Percentiles rank a stretch among this genome's conserved stretches.
Evolutionary conservation across 2,329 filamentous ascomycete genomes (phyloP).

Genomic region (Fusarium anguioides): DNA sequence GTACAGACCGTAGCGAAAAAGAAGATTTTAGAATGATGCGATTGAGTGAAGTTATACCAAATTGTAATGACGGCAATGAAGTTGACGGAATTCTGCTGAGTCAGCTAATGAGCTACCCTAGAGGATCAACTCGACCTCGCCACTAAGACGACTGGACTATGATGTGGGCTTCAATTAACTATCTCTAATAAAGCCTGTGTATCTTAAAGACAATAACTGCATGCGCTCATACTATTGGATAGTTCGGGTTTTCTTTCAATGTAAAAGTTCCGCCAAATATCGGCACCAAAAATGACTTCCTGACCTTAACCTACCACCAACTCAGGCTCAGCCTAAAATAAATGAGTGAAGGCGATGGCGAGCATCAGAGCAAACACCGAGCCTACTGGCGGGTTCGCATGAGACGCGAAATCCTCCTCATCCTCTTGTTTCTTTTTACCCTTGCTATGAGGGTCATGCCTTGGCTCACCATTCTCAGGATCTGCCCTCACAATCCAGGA

Average conservation of each 20-base stretch:
- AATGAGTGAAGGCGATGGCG: constrained; percentile 14
- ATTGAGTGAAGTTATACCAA: not conserved
- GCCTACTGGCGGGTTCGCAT: not conserved
- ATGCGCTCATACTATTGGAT: constrained; percentile 12
- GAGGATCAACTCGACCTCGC: not conserved
- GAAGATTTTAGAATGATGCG: not conserved
- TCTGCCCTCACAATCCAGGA: constrained; percentile 22
- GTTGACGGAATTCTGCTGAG: constrained; percentile 21
- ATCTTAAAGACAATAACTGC: constrained; percentile 7
- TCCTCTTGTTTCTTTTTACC: not conserved
- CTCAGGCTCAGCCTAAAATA: constrained; percentile 8
- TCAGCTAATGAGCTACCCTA: constrained; percentile 20
- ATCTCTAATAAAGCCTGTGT: not conserved
- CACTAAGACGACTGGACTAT: not conserved
- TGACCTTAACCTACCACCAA: not conserved
- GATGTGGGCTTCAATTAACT: not conserved
- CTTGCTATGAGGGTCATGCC: not conserved
- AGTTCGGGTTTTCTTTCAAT: not conserved
- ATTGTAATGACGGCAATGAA: constrained; percentile 26
- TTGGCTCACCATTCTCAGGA: not conserved
- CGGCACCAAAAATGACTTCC: constrained; percentile 26
- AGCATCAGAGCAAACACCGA: constrained; percentile 24
- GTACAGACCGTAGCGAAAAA: not conserved
- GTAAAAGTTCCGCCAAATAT: constrained; percentile 25
- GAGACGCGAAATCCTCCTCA: constrained; percentile 26